Evolutionary conservation across 805 yeast genomes (phyloP).

Genomic region (Yamadazyma sp.): DNA sequence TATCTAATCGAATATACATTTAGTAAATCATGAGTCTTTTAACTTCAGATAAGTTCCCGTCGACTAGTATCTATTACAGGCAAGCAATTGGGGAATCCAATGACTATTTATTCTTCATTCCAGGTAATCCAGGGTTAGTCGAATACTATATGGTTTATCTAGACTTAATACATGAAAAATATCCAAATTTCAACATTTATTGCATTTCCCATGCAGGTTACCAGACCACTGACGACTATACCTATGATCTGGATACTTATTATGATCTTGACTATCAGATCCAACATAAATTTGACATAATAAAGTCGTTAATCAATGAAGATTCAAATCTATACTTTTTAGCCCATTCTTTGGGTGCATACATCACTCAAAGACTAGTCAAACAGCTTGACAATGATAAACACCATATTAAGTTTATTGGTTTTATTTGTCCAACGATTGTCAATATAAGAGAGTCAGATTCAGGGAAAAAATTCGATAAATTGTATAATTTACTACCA

Average conservation of each 20-base stretch:
- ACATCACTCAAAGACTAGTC: conserved; percentile 54
- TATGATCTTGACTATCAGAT: conserved; percentile 54
- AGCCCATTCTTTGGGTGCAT: conserved; percentile 75
- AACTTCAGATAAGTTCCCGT: conserved; percentile 18
- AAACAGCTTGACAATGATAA: conserved; percentile 20
- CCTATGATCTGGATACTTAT: conserved; percentile 12
- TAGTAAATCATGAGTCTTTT: conserved; percentile 9
- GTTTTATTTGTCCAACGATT: conserved; percentile 70
- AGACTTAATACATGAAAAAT: conserved; percentile 33
- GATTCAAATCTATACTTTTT: conserved; percentile 37
- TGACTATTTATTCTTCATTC: conserved; percentile 44
- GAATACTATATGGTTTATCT: conserved; percentile 62
- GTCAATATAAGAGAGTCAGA: conserved; percentile 51
- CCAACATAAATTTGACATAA: conserved; percentile 52
- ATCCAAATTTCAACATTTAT: conserved; percentile 49
- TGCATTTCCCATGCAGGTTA: conserved; percentile 68
- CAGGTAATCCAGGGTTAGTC: conserved; percentile 77
- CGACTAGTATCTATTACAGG: conserved; percentile 27
- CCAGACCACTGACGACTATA: conserved; percentile 28
- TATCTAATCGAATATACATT: background rate
- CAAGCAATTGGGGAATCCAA: conserved; percentile 19
- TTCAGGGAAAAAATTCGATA: conserved; percentile 29
- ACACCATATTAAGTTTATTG: conserved; percentile 40
- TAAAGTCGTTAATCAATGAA: conserved; percentile 30
- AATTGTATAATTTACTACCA: conserved; percentile 26